Evolutionary conservation across 768 basidiomycete genomes (phyloP), one percentile per base, ranked within the genome.

Genomic region (Fistulinella prunicolor): DNA sequence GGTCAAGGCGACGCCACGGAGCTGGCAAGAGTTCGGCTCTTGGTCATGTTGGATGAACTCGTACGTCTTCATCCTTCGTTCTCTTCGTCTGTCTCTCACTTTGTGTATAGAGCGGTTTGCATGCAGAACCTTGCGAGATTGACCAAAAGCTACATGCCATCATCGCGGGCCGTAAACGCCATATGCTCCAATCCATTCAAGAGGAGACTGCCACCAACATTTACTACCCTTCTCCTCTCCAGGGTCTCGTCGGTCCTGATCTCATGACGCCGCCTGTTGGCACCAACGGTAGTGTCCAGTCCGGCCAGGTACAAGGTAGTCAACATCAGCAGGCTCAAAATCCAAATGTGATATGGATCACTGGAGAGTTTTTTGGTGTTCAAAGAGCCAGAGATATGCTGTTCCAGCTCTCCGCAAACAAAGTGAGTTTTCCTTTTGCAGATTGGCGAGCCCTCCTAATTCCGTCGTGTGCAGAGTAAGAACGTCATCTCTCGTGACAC

Each of bases 201-300:
- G 93, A 97, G 69, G 94, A 97, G 67, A 97, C 95, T 0, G 94
- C 86, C 0, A 97, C 95, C 44, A 98, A 97, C 61, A 91, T 98
- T 52, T 98, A 97, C 68, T 81, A 89, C 54, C 94, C 95, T 22
- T 90, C 91, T 1, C 87, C 92, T 30, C 71, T 97, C 35, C 90
- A 92, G 59, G 92, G 89, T 34, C 80, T 94, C 20, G 74, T 90
- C 35, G 88, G 90, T 20, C 79, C 83, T 10, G 83, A 89, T 49
- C 65, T 80, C 42, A 64, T 66, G 38, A 44, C 62, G 1, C 68
- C 71, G 43, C 66, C 73, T 17, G 73, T 74, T 60, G 68, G 34
- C 21, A 39, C 62, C 41, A 62, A 62, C 35, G 63, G 60, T 17
- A 68, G 73, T 23, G 70, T 70, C 10, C 68, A 72, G 16, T n/a